Evolutionary conservation across 345 rosid genomes (phyloP), one percentile per base, ranked within the genome.

Genomic region (Arabidopsis suecica): DNA sequence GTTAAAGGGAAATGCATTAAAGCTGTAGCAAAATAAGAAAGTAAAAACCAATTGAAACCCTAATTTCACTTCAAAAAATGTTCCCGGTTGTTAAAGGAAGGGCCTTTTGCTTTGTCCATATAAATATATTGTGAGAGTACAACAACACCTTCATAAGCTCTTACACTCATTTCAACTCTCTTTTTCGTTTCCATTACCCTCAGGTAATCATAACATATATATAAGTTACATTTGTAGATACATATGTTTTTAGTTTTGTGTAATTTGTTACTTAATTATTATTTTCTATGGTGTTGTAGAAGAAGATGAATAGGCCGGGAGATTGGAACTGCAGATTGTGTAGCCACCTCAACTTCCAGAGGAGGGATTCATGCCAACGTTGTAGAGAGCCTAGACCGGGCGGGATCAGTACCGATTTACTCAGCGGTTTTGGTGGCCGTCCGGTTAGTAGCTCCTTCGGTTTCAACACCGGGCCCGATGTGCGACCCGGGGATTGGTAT

Each of bases 241-340:
- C 25, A 48, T 7, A 10, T 25, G 16, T 16, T 12, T 66, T 6
- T 58, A 12, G 25, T 28, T 25, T 37, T 48, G 28, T 36, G 47
- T 36, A 23, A 14, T 34, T 56, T 14, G 9, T 10, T n/a, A 23
- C 9, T 13, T 63, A 25, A 16, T 14, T 32, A 16, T 11, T 23
- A 18, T 57, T 28, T 48, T 7, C 5, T 23, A 28, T n/a, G 34
- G 14, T 48, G 13, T 3, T 11, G 30, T 55, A 55, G 71, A 75
- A 58, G 77, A 87, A 82, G 68, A 89, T 91, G 97, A 93, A 77
- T 78, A 85, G 98, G 76, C 93, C 96, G 7, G 97, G 98, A 55
- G 98, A 91, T 58, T 93, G 98, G 98, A 91, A 88, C 81, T 93
- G 98, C 82, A 79, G 88, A 77, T 82, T 88, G 36, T 93, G 98